Base-by-base conservation (phyloP, 2,329 filamentous ascomycete genomes). In the Paramyrothecium roridum region DNA sequence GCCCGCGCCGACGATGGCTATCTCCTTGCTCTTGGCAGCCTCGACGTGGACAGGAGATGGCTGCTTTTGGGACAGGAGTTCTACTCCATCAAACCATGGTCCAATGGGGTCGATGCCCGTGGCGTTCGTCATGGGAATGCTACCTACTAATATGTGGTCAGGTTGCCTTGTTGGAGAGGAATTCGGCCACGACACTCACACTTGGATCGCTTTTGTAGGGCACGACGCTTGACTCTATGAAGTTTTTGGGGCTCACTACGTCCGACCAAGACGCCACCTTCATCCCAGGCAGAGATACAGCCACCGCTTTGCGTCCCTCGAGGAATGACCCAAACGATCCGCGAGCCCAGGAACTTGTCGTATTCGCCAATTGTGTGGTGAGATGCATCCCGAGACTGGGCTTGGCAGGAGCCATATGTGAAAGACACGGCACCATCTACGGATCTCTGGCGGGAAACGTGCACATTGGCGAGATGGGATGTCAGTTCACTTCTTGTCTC, bases 21-120 rank as follows among this genome's bases (percentile, higher is more conserved):
- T 53, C 17, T 52, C 51, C 20, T 59, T 61, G 12, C n/a, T 37
- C 22, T 63, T 63, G 46, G 61, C 59, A 13, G 52, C 54, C 26
- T 57, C 37, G 19, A 60, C 55, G 20, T 57, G 34, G 8, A 56
- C 49, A 2, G 76, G 69, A 49, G 76, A 74, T 17, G 82, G 76
- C 58, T 83, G 73, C 62, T 82, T 84, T 23, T 77, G 72, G 57
- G 82, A 68, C 46, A 88, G 75, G 54, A 84, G 78, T 52, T 76
- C 78, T 19, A 88, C 85, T 16, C 84, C 85, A 63, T 88, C 82
- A 57, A 88, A 88, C 85, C 85, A 88, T 1, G 84, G 81, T 0
- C 85, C 84, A 64, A 67, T 67, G 3, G 67, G 62, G 53, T 79
- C 73, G 56, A 79, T 73, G 3, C 77, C 77, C 20, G 73, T 82